These are phyloP conservation scores for Straminergon stramineum DNA, from an alignment of 225 moss, liverwort and hornwort genomes.

Conservation along the genomic window DNA sequence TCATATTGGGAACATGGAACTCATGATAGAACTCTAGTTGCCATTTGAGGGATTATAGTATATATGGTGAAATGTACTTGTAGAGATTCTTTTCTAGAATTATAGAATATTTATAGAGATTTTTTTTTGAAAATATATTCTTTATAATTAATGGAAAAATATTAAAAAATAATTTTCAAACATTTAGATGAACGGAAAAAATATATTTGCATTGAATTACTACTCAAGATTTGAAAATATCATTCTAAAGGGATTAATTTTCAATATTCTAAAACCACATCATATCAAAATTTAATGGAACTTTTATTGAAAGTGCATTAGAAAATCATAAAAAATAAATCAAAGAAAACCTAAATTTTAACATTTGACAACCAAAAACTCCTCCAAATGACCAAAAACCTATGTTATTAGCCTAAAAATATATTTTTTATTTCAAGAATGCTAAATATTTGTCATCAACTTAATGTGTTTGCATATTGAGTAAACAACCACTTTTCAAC, in stretches of 20 bases:
- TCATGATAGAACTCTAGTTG: fast-evolving
- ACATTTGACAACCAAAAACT: background rate
- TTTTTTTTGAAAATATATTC: background rate
- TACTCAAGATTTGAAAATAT: background rate
- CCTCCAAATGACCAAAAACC: background rate
- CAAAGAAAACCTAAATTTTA: background rate
- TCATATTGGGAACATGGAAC: background rate
- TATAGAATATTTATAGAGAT: background rate
- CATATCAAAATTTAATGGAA: background rate
- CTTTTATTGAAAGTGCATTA: background rate
- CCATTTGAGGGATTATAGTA: background rate
- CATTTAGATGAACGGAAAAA: background rate
- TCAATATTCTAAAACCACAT: background rate
- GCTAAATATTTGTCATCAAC: background rate
- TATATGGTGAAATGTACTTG: background rate
- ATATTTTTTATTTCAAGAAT: background rate
- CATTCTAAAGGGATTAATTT: background rate
- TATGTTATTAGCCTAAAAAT: background rate
- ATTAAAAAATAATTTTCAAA: background rate
- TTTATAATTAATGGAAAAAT: background rate
- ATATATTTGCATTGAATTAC: background rate
- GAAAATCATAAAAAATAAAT: background rate
- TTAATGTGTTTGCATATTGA: background rate
- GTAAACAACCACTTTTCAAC: background rate
- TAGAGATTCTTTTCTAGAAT: background rate